Evolutionary conservation across 169 alveolate genomes (phyloP), one percentile per base, ranked within the genome.

Genomic region (Cryptosporidium parvum): DNA sequence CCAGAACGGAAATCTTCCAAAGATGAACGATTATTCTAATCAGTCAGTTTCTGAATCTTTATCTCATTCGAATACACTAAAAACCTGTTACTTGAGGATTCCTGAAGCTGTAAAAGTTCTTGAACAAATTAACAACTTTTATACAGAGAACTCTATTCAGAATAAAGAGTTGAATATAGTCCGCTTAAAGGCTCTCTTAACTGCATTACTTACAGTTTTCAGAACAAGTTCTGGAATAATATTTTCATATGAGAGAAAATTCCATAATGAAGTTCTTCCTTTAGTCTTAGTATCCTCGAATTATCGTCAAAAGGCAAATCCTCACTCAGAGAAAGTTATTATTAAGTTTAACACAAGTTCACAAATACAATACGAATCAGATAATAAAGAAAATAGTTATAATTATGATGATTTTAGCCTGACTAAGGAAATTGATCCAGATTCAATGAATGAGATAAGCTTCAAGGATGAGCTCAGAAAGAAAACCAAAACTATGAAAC

Each of bases 181-280:
- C 8, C 51, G 26, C 42, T 39, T 80, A 35, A 39, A 62, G 0
- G 59, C 87, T 18, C 75, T 80, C 3, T 45, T 42, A 26, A 37
- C 51, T 44, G 51, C 87, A 2, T 35, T 80, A 29, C 8, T 80
- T 1, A 65, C 87, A 39, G 87, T 70, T 2, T 80, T 80, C 51
- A 59, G 75, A 8, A 80, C 87, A 9, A 31, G 69, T 26, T 80
- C 87, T n/a, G 33, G 45, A 7, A 56, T 80, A 8, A 45, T 80
- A 31, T 42, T 80, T 48, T 59, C 33, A 3, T 80, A 80, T 39
- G 87, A 80, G 53, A 80, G 26, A 65, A 26, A 21, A n/a, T 42
- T 62, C 12, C 87, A 80, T 21, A 12, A 31, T 8, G 33, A 61
- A 21, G 29, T 59, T 14, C 51, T 42, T 18, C 75, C 87, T 5